These are phyloP conservation scores for Schizochytrium sp. DNA, from an alignment of 108 stramenopile species.

Conservation along the genomic window DNA sequence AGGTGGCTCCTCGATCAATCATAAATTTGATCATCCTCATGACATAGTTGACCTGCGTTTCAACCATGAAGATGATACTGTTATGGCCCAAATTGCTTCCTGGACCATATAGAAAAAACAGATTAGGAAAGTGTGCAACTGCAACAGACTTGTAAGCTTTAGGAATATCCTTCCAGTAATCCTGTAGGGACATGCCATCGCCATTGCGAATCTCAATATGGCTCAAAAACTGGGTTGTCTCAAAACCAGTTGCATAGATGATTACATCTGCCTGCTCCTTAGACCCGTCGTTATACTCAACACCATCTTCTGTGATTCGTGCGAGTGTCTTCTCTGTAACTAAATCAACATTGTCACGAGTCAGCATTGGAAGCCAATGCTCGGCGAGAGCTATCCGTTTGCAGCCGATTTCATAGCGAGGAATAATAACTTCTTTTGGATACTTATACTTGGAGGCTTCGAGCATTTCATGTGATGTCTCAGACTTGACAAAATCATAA, in stretches of 20 bases:
- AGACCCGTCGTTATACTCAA: conserved; percentile 10
- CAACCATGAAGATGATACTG: conserved; percentile 58
- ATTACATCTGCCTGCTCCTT: background rate
- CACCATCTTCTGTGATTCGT: background rate
- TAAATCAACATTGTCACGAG: conserved; percentile 3
- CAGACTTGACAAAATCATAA: background rate
- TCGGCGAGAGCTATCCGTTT: conserved; percentile 22
- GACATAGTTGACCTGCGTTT: conserved; percentile 34
- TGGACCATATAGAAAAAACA: conserved; percentile 31
- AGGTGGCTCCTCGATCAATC: conserved; percentile 3
- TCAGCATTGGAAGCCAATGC: conserved; percentile 37
- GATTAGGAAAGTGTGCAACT: conserved; percentile 36
- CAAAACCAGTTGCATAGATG: conserved; percentile 48
- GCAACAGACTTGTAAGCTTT: background rate
- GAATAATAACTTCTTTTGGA: background rate
- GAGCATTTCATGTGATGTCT: background rate
- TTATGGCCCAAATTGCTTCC: conserved; percentile 14
- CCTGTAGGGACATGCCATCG: background rate
- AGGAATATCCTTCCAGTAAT: conserved; percentile 1
- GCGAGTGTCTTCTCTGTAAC: background rate
- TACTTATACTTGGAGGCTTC: background rate
- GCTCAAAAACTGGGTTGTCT: conserved; percentile 21
- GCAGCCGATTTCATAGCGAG: background rate
- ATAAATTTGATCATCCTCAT: background rate
- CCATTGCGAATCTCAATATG: conserved; percentile 21